phyloP scores from a whole-genome alignment of 306 rosid species.

The Sindora glabra region DNA sequence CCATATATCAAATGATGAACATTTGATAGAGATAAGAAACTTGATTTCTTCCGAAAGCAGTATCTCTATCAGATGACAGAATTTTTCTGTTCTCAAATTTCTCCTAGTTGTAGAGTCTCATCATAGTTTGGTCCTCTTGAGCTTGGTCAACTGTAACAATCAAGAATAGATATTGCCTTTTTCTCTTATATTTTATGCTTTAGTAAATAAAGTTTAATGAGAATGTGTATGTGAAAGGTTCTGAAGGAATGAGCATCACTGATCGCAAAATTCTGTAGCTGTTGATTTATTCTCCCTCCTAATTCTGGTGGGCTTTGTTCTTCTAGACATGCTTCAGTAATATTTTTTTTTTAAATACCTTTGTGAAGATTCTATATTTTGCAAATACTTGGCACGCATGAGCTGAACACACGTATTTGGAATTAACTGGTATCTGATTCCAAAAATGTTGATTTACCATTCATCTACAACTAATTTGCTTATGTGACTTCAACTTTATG shows the following conservation, averaged over 20 bases:
- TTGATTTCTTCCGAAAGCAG: slow-evolving; percentile 33
- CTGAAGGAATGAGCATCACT: slow-evolving; percentile 26
- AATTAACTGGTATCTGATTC: slow-evolving; percentile 3
- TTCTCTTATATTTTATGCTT: slow-evolving; percentile 33
- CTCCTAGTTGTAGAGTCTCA: slow-evolving; percentile 38
- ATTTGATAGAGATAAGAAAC: slow-evolving; percentile 30
- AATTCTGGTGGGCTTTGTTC: slow-evolving; percentile 9
- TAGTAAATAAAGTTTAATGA: slow-evolving; percentile 31
- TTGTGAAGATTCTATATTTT: slow-evolving; percentile 8
- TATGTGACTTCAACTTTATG: neutral
- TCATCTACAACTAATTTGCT: neutral
- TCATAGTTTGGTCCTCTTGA: slow-evolving; percentile 24
- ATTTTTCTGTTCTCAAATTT: slow-evolving; percentile 14
- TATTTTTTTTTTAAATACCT: slow-evolving; percentile 4
- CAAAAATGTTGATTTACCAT: slow-evolving; percentile 13
- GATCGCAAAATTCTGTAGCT: slow-evolving; percentile 14
- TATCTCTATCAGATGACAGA: slow-evolving; percentile 65
- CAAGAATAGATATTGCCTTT: slow-evolving; percentile 40
- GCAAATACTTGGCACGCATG: slow-evolving; percentile 10
- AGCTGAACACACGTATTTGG: slow-evolving; percentile 16
- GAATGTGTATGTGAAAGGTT: slow-evolving; percentile 38
- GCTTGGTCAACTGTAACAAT: slow-evolving; percentile 59
- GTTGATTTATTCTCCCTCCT: slow-evolving; percentile 20
- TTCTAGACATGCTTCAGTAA: slow-evolving; percentile 5
- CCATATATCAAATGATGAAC: slow-evolving; percentile 72